Percentiles rank a stretch among this genome's conserved stretches.
phyloP scores from a whole-genome alignment of 208 protist genomes.

The Angomonas ambiguus region DNA sequence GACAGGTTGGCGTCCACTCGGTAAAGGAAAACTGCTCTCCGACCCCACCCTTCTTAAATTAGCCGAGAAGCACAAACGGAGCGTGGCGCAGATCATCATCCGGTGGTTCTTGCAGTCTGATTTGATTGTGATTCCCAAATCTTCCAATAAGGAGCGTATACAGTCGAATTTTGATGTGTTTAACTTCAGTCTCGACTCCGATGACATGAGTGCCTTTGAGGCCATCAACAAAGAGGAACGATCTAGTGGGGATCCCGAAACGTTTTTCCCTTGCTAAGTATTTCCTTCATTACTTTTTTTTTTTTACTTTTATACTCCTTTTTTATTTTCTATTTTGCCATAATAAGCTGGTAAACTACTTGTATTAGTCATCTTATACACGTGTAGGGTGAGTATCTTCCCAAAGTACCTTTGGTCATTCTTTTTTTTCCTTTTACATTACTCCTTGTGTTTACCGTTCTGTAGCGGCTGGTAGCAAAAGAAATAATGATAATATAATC shows the following conservation, averaged over 20 bases:
- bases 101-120: conserved; percentile 55
- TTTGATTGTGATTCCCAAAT: conserved; percentile 84
- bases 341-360: conserved; percentile 5
- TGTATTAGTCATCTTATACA: background rate
- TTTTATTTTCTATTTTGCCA: background rate
- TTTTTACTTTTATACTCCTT: background rate
- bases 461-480: background rate
- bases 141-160: conserved; percentile 57
- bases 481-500: background rate
- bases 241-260: conserved; percentile 14
- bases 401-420: background rate
- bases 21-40: conserved; percentile 32
- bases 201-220: conserved; percentile 41
- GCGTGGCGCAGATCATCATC: conserved; percentile 54
- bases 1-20: conserved; percentile 83
- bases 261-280: background rate
- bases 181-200: conserved; percentile 39
- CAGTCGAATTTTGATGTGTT: conserved; percentile 66
- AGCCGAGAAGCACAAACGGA: conserved; percentile 32
- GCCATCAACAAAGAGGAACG: conserved; percentile 29
- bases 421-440: conserved; percentile 4
- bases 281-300: conserved; percentile 3
- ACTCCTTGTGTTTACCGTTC: background rate
- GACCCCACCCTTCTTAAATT: conserved; percentile 25
- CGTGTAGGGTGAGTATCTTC: background rate